These are phyloP conservation scores for Kodamaea restingae DNA, from an alignment of 805 yeast species.

Conservation along the genomic window DNA sequence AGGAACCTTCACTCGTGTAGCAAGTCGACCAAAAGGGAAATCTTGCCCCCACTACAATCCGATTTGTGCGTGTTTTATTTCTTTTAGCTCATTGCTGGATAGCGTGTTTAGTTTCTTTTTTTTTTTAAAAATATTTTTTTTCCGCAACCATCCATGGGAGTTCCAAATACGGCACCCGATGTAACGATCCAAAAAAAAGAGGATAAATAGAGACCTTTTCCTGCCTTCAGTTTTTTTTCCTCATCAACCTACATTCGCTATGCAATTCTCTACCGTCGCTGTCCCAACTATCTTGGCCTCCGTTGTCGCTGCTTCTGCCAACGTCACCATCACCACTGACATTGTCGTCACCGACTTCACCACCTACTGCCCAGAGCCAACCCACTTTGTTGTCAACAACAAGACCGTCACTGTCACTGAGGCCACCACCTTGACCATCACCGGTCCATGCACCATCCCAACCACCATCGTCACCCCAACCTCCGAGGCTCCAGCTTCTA, in stretches of 20 bases:
- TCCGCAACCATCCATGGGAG: background rate
- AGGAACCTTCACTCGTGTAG: background rate
- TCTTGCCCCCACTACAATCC: background rate
- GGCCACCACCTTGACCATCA: slow-evolving; percentile 79
- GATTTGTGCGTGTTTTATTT: slow-evolving; percentile 1
- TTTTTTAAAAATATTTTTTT: background rate
- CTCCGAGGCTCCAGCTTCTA: slow-evolving; percentile 16
- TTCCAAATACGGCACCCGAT: slow-evolving; percentile 2
- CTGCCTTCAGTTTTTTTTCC: background rate
- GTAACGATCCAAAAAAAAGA: slow-evolving; percentile 2
- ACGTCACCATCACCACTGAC: slow-evolving; percentile 49
- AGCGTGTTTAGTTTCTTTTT: background rate
- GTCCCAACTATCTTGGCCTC: slow-evolving; percentile 42
- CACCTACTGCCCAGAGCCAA: slow-evolving; percentile 81
- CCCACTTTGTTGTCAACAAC: slow-evolving; percentile 61
- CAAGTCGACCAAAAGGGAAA: background rate
- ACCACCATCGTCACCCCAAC: slow-evolving; percentile 33
- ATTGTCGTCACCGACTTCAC: slow-evolving; percentile 64
- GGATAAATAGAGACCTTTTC: slow-evolving; percentile 1
- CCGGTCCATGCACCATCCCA: slow-evolving; percentile 80
- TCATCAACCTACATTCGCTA: slow-evolving; percentile 12
- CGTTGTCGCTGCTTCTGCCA: slow-evolving; percentile 40
- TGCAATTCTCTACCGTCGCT: slow-evolving; percentile 36
- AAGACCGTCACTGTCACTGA: slow-evolving; percentile 69
- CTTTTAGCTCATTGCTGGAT: slow-evolving; percentile 1